phyloP scores from a whole-genome alignment of 73 alveolate genomes.

The Stentor roeselii region DNA sequence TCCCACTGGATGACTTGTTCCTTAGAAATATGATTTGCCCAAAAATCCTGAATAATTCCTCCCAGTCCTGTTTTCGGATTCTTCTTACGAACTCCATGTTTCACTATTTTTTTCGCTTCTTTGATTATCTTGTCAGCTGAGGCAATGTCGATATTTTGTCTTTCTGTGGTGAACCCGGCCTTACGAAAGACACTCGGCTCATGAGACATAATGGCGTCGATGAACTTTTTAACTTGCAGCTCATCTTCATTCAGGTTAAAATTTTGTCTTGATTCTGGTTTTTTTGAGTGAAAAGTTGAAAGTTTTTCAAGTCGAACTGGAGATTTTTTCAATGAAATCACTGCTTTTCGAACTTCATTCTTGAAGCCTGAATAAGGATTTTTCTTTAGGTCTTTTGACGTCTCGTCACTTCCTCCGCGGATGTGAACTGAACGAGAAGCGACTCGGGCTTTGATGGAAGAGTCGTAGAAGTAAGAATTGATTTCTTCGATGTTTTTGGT shows the following conservation, averaged over 20 bases:
- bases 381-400: too few relatives aligned
- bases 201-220: neutral
- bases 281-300: too few relatives aligned
- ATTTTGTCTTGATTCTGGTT: too few relatives aligned
- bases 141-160: neutral
- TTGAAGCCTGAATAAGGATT: too few relatives aligned
- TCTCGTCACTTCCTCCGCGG: too few relatives aligned
- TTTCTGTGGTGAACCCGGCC: neutral
- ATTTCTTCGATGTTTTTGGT: too few relatives aligned
- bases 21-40: neutral
- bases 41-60: neutral
- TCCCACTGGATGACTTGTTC: neutral
- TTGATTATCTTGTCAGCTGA: slow-evolving; percentile 1
- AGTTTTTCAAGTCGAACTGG: too few relatives aligned
- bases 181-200: neutral
- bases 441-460: too few relatives aligned
- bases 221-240: neutral
- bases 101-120: slow-evolving; percentile 28
- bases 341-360: too few relatives aligned
- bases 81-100: neutral
- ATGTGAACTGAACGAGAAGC: too few relatives aligned
- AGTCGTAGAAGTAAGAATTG: too few relatives aligned
- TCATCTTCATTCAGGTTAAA: neutral
- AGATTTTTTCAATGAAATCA: too few relatives aligned
- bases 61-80: neutral